Conservation (phyloP, 2,329 filamentous ascomycete species). For the Botrytis byssoidea region DNA sequence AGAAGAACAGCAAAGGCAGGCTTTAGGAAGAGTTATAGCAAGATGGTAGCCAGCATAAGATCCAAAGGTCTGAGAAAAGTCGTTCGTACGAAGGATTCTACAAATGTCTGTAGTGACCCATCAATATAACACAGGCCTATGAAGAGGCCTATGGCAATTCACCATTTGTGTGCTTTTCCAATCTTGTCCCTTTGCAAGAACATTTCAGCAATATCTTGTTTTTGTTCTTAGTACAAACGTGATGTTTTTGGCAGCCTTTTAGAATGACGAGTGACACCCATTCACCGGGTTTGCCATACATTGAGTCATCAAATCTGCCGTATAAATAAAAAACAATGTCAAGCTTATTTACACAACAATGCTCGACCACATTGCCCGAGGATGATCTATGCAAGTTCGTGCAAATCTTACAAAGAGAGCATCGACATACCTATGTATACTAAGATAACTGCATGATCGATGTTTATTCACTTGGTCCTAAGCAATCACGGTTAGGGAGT, state of each 20-base stretch:
- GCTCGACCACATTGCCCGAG: neutral
- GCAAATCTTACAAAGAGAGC: neutral
- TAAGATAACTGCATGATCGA: neutral
- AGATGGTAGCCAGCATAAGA: neutral
- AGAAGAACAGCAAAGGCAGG: neutral
- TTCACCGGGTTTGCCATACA: neutral
- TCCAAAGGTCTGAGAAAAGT: neutral
- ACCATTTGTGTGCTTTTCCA: neutral
- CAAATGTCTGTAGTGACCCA: neutral
- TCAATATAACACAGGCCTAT: neutral
- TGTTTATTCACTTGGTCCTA: neutral
- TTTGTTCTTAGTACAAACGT: neutral
- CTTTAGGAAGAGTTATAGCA: neutral
- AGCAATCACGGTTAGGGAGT: neutral
- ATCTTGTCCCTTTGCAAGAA: neutral
- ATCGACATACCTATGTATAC: neutral
- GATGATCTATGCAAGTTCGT: neutral
- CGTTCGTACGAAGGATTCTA: neutral
- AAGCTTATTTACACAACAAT: neutral
- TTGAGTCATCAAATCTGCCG: neutral
- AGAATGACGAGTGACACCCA: neutral
- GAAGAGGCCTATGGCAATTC: neutral
- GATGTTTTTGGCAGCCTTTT: neutral
- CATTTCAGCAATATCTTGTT: neutral
- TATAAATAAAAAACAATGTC: neutral